Evolutionary conservation across 306 rosid species (phyloP).

Genomic region (Vigna trinervia): DNA sequence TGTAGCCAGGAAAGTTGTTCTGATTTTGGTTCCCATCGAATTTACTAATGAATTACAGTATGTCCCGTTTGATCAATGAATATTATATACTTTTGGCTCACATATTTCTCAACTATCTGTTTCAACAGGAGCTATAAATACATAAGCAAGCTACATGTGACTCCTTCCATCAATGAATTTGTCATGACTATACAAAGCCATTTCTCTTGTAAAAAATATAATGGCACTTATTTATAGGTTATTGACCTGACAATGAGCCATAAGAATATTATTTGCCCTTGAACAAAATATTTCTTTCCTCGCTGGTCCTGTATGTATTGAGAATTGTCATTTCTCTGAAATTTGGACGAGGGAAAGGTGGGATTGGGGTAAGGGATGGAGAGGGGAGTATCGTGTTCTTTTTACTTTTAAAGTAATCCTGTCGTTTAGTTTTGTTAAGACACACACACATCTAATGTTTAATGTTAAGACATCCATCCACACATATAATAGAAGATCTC

Average conservation of each 20-base stretch:
- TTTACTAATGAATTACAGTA: neutral
- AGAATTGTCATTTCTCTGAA: neutral
- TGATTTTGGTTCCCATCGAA: neutral
- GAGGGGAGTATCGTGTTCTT: neutral
- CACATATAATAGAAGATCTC: too few species aligned
- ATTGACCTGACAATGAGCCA: constrained; percentile 2
- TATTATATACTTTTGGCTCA: neutral
- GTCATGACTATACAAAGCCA: constrained; percentile 14
- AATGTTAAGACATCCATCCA: too few species aligned
- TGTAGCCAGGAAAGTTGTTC: neutral
- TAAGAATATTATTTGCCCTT: constrained; percentile 33
- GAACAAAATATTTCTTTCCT: constrained; percentile 33
- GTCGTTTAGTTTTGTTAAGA: constrained; percentile 16
- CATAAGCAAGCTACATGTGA: constrained; percentile 28
- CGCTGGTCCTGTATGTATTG: neutral
- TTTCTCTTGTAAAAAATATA: constrained; percentile 32
- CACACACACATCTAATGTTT: too few species aligned
- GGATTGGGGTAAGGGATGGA: neutral
- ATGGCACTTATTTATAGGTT: constrained; percentile 31
- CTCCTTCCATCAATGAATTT: constrained; percentile 19
- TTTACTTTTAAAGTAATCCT: neutral
- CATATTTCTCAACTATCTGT: neutral
- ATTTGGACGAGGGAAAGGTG: neutral
- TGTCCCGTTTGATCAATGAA: neutral
- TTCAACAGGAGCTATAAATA: constrained; percentile 1